Percentiles rank a stretch among this genome's conserved stretches.
Evolutionary conservation across 257 asterid species (phyloP).

Genomic region (Paulownia fortunei): DNA sequence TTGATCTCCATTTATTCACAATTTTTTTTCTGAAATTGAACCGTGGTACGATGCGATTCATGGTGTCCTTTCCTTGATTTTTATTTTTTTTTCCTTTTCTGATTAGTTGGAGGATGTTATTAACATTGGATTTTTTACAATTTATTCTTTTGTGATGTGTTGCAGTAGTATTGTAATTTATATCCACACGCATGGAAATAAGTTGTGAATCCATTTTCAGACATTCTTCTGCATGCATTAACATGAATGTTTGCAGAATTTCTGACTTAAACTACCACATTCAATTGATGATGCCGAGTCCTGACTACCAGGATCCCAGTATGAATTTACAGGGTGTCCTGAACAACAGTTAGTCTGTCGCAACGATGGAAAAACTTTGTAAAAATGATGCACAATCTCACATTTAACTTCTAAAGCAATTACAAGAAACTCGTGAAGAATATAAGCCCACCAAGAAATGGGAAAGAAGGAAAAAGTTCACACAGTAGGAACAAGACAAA

Average conservation of each 20-base stretch:
- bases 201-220: background rate
- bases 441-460: constrained; percentile 13
- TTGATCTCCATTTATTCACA: constrained; percentile 9
- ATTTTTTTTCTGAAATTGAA: background rate
- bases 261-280: too few species aligned
- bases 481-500: constrained; percentile 31
- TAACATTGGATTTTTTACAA: constrained; percentile 17
- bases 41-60: constrained; percentile 12
- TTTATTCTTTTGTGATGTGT: constrained; percentile 9
- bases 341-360: too few species aligned
- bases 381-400: constrained; percentile 29
- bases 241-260: too few species aligned
- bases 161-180: background rate
- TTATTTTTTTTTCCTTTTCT: background rate
- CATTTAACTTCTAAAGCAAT: constrained; percentile 25
- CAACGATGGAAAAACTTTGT: background rate
- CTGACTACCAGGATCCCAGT: too few species aligned
- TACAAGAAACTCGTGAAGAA: constrained; percentile 21
- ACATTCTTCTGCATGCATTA: background rate
- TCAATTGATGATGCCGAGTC: too few species aligned
- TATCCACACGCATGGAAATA: background rate
- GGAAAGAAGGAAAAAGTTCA: background rate
- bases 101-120: constrained; percentile 16
- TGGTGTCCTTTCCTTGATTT: background rate
- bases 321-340: too few species aligned